A percentile compares a stretch with the other conserved stretches of the same genome.
Conservation (phyloP, 768 basidiomycete species). For the Rhizopogon salebrosus region DNA sequence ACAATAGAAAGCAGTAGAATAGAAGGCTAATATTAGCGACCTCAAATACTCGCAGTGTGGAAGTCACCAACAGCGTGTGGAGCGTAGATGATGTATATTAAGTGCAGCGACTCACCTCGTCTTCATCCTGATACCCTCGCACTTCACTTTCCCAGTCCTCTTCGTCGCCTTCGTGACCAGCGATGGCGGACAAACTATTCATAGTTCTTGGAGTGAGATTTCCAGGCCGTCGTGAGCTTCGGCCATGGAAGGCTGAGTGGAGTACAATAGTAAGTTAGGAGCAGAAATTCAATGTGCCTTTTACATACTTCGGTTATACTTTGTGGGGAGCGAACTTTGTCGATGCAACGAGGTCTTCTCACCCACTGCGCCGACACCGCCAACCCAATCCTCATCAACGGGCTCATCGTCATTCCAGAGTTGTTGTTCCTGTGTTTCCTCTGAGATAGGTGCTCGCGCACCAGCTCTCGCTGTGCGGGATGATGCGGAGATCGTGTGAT, state of each 20-base stretch:
- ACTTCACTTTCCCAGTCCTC: constrained; percentile 80
- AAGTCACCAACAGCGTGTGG: background rate
- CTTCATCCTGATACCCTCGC: constrained; percentile 52
- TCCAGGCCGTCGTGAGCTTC: constrained; percentile 48
- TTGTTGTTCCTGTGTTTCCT: constrained; percentile 56
- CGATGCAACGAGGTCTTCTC: constrained; percentile 78
- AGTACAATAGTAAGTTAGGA: constrained; percentile 7
- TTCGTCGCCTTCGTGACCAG: constrained; percentile 83
- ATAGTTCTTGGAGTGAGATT: constrained; percentile 65
- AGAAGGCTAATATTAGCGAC: constrained; percentile 6
- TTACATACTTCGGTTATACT: constrained; percentile 66
- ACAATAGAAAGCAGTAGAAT: constrained; percentile 10
- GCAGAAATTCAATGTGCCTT: constrained; percentile 5
- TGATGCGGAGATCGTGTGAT: constrained; percentile 78
- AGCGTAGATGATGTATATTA: constrained; percentile 4
- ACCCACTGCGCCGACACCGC: constrained; percentile 76
- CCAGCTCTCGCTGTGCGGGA: constrained; percentile 58
- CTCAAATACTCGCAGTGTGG: constrained; percentile 1
- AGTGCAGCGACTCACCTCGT: constrained; percentile 47
- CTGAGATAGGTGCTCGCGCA: constrained; percentile 61
- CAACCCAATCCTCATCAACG: constrained; percentile 78
- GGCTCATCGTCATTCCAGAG: constrained; percentile 72
- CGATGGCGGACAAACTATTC: constrained; percentile 81
- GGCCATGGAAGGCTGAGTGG: constrained; percentile 44
- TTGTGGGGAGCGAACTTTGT: constrained; percentile 76